Percentiles rank a stretch among this genome's conserved stretches.
These are phyloP conservation scores for Pythium grandisporangium DNA, from an alignment of 352 stramenopile genomes.

Conservation along the genomic window DNA sequence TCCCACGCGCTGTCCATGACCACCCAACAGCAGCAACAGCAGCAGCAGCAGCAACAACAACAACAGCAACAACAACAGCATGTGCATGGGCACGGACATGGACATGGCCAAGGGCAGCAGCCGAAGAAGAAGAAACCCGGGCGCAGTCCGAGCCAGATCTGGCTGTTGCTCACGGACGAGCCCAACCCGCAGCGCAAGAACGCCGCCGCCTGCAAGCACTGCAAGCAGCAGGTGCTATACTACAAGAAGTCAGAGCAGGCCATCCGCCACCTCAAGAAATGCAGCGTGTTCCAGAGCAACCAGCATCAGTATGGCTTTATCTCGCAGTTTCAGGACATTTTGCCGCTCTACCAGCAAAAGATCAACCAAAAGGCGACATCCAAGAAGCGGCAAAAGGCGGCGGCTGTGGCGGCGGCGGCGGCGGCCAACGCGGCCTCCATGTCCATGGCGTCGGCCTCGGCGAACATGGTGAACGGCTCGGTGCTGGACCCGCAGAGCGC, in stretches of 20 bases:
- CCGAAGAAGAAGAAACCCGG: constrained; percentile 10
- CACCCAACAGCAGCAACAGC: constrained; percentile 6
- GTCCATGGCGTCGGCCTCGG: constrained; percentile 10
- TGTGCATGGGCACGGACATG: too few species aligned
- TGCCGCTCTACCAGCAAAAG: constrained; percentile 81
- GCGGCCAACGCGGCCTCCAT: constrained; percentile 6
- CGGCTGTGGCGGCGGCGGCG: constrained; percentile 1
- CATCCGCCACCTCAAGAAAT: constrained; percentile 79
- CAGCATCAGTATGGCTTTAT: constrained; percentile 81
- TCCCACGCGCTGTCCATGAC: too few species aligned
- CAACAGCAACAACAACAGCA: not conserved
- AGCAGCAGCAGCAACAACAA: constrained; percentile 4
- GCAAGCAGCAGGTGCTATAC: constrained; percentile 78
- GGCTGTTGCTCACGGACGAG: constrained; percentile 74
- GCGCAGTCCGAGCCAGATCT: constrained; percentile 10
- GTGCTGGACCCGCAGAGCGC: constrained; percentile 20
- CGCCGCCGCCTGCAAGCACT: constrained; percentile 72
- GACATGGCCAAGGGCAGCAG: too few species aligned
- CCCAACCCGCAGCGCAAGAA: constrained; percentile 70
- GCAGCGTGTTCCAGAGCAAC: constrained; percentile 62
- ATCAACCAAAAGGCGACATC: constrained; percentile 51
- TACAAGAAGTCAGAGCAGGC: constrained; percentile 86
- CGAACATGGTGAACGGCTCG: constrained; percentile 7
- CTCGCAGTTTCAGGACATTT: constrained; percentile 66
- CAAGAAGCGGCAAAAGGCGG: constrained; percentile 55